Base-by-base conservation (phyloP, 371 early-diverging fungal species). In the Saksenaea vasiformis region DNA sequence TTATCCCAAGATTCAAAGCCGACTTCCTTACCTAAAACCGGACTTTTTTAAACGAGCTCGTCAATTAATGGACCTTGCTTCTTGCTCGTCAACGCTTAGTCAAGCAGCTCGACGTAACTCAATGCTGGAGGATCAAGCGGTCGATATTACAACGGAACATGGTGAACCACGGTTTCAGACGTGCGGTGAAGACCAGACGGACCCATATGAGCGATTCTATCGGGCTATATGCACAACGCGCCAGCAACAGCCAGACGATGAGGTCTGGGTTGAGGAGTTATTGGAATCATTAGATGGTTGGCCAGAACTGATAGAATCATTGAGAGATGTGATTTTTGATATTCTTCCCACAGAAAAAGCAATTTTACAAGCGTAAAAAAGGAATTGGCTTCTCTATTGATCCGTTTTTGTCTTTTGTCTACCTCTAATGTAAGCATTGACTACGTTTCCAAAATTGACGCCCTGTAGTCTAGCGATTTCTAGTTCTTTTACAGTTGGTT, bases 381-480 rank as follows among this genome's bases (percentile, higher is more conserved):
- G 2, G 7, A 31, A 7, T 31, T 31, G 31, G 31, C 31, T 47
- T 19, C n/a, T 47, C 3, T 10, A 19, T n/a, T 26, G 8, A 5
- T 19, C 22, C 4, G 22, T 47, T 47, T n/a, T 47, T 47, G n/a
- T 22, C 2, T 8, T 36, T 28, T 55, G 56, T 43, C 19, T 65
- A 14, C 64, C 64, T 57, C 57, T 64, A 19, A 44, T 38, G 53
- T 65, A 67, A 34, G 76, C 61, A 28, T 44, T 22, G 38, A 80
- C 77, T 47, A 79, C 59, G 34, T 78, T 73, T 60, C 81, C 86
- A 69, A 88, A 88, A 56, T 71, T 60, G 61, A 80, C 77, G 54
- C 88, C 88, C 69, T 88, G 88, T 36, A 64, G 31, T 39, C 54
- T 62, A 10, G 92, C 93, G 44, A 89, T 71, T 27, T 75, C 83